Evolutionary conservation across 2,329 filamentous ascomycete genomes (phyloP).

Genomic region (Penicillium sp.): DNA sequence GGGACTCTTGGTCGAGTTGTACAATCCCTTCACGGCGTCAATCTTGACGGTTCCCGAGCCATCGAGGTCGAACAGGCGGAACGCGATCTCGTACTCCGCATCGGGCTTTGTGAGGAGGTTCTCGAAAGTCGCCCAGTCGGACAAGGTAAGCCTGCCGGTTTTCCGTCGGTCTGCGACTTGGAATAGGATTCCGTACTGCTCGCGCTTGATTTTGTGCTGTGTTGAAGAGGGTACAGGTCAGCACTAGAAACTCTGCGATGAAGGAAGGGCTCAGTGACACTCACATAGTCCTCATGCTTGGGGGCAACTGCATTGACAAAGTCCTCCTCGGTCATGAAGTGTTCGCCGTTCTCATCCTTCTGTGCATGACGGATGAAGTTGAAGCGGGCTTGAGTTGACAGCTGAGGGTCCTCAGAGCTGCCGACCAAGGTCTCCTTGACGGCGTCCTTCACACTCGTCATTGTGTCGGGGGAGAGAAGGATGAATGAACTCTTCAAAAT

Average conservation of each 20-base stretch:
- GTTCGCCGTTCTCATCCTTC: slow-evolving; percentile 73
- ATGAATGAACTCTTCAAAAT: neutral
- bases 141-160: slow-evolving; percentile 69
- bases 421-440: slow-evolving; percentile 81
- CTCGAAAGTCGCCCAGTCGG: slow-evolving; percentile 91
- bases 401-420: slow-evolving; percentile 53
- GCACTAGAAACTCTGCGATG: neutral
- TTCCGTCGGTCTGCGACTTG: slow-evolving; percentile 78
- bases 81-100: slow-evolving; percentile 98
- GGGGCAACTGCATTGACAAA: slow-evolving; percentile 92
- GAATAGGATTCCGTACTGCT: slow-evolving; percentile 94
- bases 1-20: slow-evolving; percentile 82
- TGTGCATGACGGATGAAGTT: slow-evolving; percentile 74
- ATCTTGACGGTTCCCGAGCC: slow-evolving; percentile 83
- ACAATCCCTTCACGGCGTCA: slow-evolving; percentile 79
- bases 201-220: slow-evolving; percentile 95
- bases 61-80: slow-evolving; percentile 89
- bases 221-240: slow-evolving; percentile 16
- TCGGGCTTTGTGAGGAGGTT: slow-evolving; percentile 91
- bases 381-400: slow-evolving; percentile 72
- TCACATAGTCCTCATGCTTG: slow-evolving; percentile 83
- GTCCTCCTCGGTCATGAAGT: slow-evolving; percentile 77
- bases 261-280: slow-evolving; percentile 36
- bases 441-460: slow-evolving; percentile 60
- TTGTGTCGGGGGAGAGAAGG: slow-evolving; percentile 26